Evolutionary conservation across 495 filamentous ascomycete species (phyloP).

Genomic region (Trichocladium antarcticum): DNA sequence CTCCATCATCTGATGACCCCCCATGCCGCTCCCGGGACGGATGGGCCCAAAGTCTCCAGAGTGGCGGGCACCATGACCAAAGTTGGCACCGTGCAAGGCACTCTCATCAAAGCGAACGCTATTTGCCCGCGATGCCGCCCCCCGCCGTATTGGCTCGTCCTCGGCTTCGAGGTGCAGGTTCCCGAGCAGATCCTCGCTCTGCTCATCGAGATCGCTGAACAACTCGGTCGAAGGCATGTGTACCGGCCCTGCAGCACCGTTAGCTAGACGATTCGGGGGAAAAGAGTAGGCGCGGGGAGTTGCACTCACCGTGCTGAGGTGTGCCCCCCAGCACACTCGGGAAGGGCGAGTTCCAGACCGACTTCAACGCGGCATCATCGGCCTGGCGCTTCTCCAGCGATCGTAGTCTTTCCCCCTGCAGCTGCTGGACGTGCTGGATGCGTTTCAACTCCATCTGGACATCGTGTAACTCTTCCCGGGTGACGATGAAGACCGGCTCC

Average conservation of each 20-base stretch:
- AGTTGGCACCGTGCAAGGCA: slow-evolving; percentile 75
- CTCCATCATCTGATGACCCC: slow-evolving; percentile 70
- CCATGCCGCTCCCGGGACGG: slow-evolving; percentile 69
- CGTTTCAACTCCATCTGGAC: slow-evolving; percentile 80
- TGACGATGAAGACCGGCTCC: slow-evolving; percentile 43
- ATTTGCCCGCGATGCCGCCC: slow-evolving; percentile 78
- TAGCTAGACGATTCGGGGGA: slow-evolving; percentile 14
- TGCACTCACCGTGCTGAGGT: slow-evolving; percentile 62
- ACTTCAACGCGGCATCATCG: slow-evolving; percentile 68
- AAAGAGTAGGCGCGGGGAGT: background rate
- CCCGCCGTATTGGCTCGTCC: slow-evolving; percentile 75
- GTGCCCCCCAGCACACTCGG: slow-evolving; percentile 65
- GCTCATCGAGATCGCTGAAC: slow-evolving; percentile 60
- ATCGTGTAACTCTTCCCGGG: slow-evolving; percentile 69
- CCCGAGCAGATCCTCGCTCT: slow-evolving; percentile 56
- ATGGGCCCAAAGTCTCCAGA: slow-evolving; percentile 69
- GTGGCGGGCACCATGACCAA: slow-evolving; percentile 67
- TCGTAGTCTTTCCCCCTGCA: slow-evolving; percentile 69
- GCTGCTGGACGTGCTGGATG: slow-evolving; percentile 62
- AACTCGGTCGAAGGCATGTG: slow-evolving; percentile 60
- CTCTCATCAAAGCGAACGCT: slow-evolving; percentile 99
- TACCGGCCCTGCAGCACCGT: slow-evolving; percentile 47
- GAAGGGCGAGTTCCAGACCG: slow-evolving; percentile 82
- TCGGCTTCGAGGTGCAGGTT: slow-evolving; percentile 66
- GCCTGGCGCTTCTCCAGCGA: slow-evolving; percentile 74